Evolutionary conservation across 495 filamentous ascomycete species (phyloP).

Genomic region (Elaphomyces granulatus): DNA sequence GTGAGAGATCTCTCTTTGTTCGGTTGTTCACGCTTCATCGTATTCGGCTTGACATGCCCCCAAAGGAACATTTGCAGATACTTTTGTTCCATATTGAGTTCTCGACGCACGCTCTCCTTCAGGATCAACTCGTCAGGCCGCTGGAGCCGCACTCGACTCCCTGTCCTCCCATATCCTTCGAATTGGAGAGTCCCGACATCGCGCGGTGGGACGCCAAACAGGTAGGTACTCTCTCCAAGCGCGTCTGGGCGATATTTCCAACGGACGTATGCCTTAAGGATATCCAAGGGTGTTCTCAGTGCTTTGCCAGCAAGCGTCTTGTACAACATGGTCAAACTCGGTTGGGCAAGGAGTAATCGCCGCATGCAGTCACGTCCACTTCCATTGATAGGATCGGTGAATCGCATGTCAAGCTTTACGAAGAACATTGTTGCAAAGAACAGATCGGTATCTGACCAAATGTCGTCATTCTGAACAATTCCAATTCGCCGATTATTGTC

Average conservation of each 20-base stretch:
- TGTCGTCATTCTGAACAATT: slow-evolving; percentile 31
- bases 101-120: slow-evolving; percentile 31
- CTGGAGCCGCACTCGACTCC: slow-evolving; percentile 22
- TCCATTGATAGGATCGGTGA: slow-evolving; percentile 36
- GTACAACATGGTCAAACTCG: slow-evolving; percentile 34
- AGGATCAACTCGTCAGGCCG: slow-evolving; percentile 43
- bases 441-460: slow-evolving; percentile 41
- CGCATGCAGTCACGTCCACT: slow-evolving; percentile 26
- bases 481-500: slow-evolving; percentile 33
- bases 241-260: slow-evolving; percentile 14
- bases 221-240: slow-evolving; percentile 4
- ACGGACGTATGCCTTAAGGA: slow-evolving; percentile 30
- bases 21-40: slow-evolving; percentile 8
- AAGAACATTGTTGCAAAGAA: slow-evolving; percentile 41
- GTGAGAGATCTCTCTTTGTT: not conserved
- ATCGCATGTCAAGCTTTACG: slow-evolving; percentile 45
- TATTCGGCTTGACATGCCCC: slow-evolving; percentile 36
- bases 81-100: slow-evolving; percentile 29
- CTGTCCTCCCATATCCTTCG: slow-evolving; percentile 35
- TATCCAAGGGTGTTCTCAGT: slow-evolving; percentile 24
- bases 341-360: slow-evolving; percentile 44
- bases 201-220: slow-evolving; percentile 34
- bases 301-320: slow-evolving; percentile 30
- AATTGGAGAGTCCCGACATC: slow-evolving; percentile 35
- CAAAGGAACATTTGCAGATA: slow-evolving; percentile 37